These are phyloP conservation scores for Neltuma alba DNA, from an alignment of 306 rosid species.

Conservation along the genomic window DNA sequence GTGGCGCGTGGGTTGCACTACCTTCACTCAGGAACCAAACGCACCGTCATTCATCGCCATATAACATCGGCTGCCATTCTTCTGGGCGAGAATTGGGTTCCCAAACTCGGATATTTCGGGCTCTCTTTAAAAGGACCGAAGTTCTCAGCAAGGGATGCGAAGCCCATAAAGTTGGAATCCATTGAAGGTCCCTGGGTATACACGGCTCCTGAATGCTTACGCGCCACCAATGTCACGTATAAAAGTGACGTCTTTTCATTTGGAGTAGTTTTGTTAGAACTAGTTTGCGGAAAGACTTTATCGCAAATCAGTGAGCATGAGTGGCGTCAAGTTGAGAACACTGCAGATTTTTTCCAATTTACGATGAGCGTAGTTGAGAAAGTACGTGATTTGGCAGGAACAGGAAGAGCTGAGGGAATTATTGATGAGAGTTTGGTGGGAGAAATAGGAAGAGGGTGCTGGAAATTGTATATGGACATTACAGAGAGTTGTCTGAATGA, in stretches of 20 bases:
- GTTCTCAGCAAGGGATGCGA: neutral
- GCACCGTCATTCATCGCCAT: constrained; percentile 10
- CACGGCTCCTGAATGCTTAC: constrained; percentile 35
- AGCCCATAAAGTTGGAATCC: neutral
- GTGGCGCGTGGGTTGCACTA: constrained; percentile 26
- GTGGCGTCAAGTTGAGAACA: too few species aligned
- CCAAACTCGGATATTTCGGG: neutral
- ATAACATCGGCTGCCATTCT: neutral
- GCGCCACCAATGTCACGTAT: neutral
- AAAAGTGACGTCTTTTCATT: constrained; percentile 35
- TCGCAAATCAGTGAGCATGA: neutral
- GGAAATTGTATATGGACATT: constrained; percentile 23
- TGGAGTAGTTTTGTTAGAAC: constrained; percentile 32
- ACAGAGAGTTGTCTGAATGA: constrained; percentile 6
- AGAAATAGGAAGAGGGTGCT: constrained; percentile 30
- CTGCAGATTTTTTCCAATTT: neutral
- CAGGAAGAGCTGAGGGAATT: neutral
- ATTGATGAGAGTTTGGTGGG: constrained; percentile 33
- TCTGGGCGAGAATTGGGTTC: neutral
- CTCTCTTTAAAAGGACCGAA: neutral
- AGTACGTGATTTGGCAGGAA: neutral
- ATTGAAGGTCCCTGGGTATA: constrained; percentile 17
- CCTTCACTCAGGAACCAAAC: constrained; percentile 35
- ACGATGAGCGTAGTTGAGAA: accelerated
- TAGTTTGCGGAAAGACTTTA: neutral